Conservation (phyloP, 2,329 filamentous ascomycete species). For the Ophiostoma piceae region DNA sequence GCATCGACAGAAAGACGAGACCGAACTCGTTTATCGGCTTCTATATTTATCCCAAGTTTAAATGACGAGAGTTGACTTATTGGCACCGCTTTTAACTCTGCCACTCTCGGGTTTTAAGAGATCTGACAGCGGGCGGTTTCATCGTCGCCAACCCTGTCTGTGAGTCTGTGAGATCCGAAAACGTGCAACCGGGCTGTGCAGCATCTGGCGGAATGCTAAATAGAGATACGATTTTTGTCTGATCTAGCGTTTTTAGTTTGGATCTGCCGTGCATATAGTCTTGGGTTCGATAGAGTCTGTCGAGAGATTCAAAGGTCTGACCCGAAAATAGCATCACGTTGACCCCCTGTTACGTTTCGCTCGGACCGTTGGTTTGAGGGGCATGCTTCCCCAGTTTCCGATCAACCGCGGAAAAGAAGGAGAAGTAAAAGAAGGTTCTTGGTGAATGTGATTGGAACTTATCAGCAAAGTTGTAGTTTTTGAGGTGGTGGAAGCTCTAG, state of each 20-base stretch:
- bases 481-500: neutral
- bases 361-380: neutral
- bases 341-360: neutral
- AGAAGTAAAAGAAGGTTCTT: neutral
- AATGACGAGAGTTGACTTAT: neutral
- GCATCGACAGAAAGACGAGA: neutral
- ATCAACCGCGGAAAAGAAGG: neutral
- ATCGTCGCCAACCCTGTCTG: neutral
- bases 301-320: neutral
- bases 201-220: neutral
- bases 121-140: neutral
- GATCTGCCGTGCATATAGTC: constrained; percentile 8
- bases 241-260: neutral
- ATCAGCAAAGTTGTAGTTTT: neutral
- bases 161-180: neutral
- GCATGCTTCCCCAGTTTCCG: neutral
- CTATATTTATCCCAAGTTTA: neutral
- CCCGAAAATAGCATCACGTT: neutral
- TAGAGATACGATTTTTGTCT: neutral
- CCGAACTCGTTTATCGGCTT: neutral
- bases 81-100: neutral
- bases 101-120: neutral
- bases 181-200: neutral
- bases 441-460: neutral
- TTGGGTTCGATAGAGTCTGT: neutral